Percentiles rank a stretch among this genome's conserved stretches.
phyloP scores from a whole-genome alignment of 805 yeast species.

The Isabelozyma heimii region DNA sequence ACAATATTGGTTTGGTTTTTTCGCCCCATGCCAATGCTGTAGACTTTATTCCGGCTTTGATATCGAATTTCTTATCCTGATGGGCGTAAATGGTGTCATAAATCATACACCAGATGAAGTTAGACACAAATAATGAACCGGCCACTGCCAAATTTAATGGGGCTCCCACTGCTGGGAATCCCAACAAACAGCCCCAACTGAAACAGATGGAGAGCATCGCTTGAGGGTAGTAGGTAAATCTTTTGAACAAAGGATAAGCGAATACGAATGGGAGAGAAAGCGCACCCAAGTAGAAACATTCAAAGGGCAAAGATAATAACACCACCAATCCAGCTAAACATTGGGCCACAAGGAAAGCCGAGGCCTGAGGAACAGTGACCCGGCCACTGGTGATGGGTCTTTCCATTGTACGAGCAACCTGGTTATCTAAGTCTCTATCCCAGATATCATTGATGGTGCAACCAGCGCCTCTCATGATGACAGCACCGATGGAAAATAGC shows the following conservation, averaged over 20 bases:
- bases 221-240: constrained; percentile 96
- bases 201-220: constrained; percentile 75
- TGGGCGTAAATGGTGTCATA: constrained; percentile 98
- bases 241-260: constrained; percentile 87
- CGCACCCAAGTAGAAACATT: constrained; percentile 82
- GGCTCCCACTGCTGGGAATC: constrained; percentile 95
- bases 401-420: constrained; percentile 84
- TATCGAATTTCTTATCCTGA: constrained; percentile 88
- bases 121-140: constrained; percentile 71
- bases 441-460: constrained; percentile 91
- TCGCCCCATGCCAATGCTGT: constrained; percentile 96
- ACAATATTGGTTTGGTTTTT: constrained; percentile 66
- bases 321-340: constrained; percentile 71
- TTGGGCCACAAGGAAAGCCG: constrained; percentile 69
- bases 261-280: constrained; percentile 75
- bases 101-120: constrained; percentile 89
- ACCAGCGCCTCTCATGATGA: constrained; percentile 96
- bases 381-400: constrained; percentile 93
- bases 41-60: constrained; percentile 88
- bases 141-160: constrained; percentile 70
- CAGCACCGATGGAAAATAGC: constrained; percentile 78
- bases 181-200: constrained; percentile 92
- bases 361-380: constrained; percentile 68
- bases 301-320: constrained; percentile 68
- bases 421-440: constrained; percentile 77